Evolutionary conservation across 139 green algal genomes (phyloP).

Genomic region (Chloropicon primus): DNA sequence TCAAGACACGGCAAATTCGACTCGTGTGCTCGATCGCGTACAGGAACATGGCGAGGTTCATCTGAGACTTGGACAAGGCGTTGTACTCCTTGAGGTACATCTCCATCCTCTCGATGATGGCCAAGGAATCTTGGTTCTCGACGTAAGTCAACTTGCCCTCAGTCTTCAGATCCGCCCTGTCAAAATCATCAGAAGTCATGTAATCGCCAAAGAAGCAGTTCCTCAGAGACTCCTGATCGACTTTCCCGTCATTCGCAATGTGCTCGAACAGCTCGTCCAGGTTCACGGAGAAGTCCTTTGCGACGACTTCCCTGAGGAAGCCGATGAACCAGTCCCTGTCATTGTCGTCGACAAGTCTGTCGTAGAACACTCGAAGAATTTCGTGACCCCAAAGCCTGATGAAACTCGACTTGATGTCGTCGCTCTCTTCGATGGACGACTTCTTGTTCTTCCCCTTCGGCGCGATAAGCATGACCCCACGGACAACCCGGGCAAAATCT

Average conservation of each 20-base stretch:
- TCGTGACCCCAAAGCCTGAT: constrained; percentile 43
- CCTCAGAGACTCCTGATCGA: constrained; percentile 34
- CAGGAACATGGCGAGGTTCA: constrained; percentile 34
- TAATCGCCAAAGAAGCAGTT: constrained; percentile 67
- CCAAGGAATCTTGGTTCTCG: constrained; percentile 7
- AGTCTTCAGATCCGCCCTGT: constrained; percentile 18
- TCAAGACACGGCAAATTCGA: constrained; percentile 26
- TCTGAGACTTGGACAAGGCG: constrained; percentile 19
- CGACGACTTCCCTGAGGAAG: constrained; percentile 33
- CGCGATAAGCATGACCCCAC: constrained; percentile 13
- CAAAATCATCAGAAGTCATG: neutral
- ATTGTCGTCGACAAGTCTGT: constrained; percentile 49
- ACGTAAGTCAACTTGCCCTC: constrained; percentile 1
- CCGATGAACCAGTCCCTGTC: constrained; percentile 37
- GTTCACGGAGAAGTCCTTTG: constrained; percentile 59
- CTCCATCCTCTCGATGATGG: constrained; percentile 16
- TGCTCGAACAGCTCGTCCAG: constrained; percentile 30
- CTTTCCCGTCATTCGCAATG: neutral
- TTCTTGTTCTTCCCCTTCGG: neutral
- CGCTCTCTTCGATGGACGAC: neutral
- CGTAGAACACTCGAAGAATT: constrained; percentile 53
- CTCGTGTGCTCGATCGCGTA: constrained; percentile 30
- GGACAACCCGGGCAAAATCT: constrained; percentile 24
- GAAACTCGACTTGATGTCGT: constrained; percentile 3
- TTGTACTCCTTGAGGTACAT: constrained; percentile 30